Conservation (phyloP, 1,139 yeast species). For the Taphrina deformans region DNA sequence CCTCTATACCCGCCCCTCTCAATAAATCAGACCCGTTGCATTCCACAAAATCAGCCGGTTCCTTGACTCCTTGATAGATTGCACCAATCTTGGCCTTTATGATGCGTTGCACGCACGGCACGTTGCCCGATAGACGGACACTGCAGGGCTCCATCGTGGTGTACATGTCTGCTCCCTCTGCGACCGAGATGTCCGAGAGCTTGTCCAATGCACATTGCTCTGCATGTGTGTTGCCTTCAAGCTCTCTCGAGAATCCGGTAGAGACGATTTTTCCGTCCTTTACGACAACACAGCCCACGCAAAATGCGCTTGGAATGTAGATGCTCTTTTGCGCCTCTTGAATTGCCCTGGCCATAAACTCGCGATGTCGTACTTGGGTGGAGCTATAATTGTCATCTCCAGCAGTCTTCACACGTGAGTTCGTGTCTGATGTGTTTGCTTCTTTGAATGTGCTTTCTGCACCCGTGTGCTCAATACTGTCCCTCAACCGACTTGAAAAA, state of each 20-base stretch:
- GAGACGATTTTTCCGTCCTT: conserved; percentile 63
- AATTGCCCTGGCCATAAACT: conserved; percentile 63
- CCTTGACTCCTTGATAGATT: conserved; percentile 88
- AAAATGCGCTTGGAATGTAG: conserved; percentile 81
- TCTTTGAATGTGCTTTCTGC: neutral
- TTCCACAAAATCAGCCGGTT: conserved; percentile 83
- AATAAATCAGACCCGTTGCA: conserved; percentile 65
- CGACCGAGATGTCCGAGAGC: conserved; percentile 53
- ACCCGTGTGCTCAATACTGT: neutral
- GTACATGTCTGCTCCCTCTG: conserved; percentile 76
- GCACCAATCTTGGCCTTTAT: conserved; percentile 60
- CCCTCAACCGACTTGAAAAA: neutral
- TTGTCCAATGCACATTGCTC: conserved; percentile 93
- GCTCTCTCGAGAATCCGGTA: conserved; percentile 85
- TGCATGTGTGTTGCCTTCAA: conserved; percentile 96
- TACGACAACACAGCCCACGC: conserved; percentile 89
- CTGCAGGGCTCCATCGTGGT: conserved; percentile 99
- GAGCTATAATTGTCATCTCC: neutral
- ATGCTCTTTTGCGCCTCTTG: conserved; percentile 78
- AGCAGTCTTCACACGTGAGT: neutral
- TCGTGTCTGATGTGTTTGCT: neutral
- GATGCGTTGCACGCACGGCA: conserved; percentile 83
- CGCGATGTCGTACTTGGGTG: conserved; percentile 12
- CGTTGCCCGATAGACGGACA: conserved; percentile 80
- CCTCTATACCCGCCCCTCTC: conserved; percentile 60